Conservation (phyloP, 225 moss, liverwort and hornwort species). For the Climacium dendroides region DNA sequence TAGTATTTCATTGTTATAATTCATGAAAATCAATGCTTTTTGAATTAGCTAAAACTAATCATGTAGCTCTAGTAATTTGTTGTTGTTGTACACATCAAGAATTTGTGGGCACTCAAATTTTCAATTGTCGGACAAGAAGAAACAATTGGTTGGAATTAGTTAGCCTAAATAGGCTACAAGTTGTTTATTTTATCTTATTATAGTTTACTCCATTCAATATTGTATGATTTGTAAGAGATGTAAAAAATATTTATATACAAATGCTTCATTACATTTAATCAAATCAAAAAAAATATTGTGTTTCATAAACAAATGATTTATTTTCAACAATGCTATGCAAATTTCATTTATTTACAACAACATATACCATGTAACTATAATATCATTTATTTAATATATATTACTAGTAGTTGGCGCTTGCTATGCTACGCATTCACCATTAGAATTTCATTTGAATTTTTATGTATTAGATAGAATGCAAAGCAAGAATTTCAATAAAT, state of each 20-base stretch:
- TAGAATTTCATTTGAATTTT: too few species aligned
- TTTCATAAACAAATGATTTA: neutral
- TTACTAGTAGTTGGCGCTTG: too few species aligned
- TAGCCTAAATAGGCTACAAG: neutral
- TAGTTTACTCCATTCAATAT: neutral
- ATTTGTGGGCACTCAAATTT: too few species aligned
- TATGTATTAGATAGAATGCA: too few species aligned
- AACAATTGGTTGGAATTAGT: neutral
- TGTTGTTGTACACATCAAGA: neutral
- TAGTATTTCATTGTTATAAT: neutral
- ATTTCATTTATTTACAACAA: too few species aligned
- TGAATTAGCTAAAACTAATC: neutral
- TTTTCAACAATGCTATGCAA: too few species aligned
- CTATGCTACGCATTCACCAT: too few species aligned
- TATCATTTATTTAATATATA: too few species aligned
- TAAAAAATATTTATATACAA: neutral
- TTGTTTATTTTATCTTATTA: neutral
- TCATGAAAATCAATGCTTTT: neutral
- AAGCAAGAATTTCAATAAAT: too few species aligned
- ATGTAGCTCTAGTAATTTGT: accelerated
- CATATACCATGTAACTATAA: neutral
- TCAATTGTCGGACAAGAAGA: neutral
- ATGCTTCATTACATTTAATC: neutral
- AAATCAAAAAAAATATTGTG: neutral
- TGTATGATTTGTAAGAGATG: too few species aligned